phyloP scores from a whole-genome alignment of 176 grass and related monocot species.

The Eleusine coracana region DNA sequence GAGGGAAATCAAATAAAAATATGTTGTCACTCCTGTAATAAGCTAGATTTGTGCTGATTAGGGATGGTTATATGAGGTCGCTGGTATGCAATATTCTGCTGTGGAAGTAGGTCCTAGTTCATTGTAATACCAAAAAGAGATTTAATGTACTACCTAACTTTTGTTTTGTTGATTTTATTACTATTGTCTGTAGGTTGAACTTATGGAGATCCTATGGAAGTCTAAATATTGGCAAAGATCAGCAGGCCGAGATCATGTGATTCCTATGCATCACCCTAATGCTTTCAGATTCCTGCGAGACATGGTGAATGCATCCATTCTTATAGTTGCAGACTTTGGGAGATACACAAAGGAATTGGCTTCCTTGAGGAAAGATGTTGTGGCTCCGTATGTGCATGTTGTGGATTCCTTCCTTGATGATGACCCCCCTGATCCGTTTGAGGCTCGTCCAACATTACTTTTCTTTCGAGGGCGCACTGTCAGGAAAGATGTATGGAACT shows the following conservation, averaged over 20 bases:
- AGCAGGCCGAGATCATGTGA: conserved; percentile 73
- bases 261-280: conserved; percentile 97
- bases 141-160: conserved; percentile 6
- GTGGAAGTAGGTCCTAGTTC: not conserved
- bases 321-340: conserved; percentile 92
- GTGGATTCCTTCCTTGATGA: conserved; percentile 78
- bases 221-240: conserved; percentile 89
- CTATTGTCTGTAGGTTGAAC: conserved; percentile 63
- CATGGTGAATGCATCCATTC: conserved; percentile 90
- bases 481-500: conserved; percentile 91
- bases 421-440: conserved; percentile 67
- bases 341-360: conserved; percentile 73
- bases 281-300: conserved; percentile 88
- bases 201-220: conserved; percentile 79
- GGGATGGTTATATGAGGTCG: not conserved
- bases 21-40: not conserved
- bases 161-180: not conserved
- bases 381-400: conserved; percentile 92
- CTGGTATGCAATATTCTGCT: not conserved
- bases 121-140: conserved; percentile 6
- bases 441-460: conserved; percentile 76
- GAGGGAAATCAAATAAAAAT: not conserved
- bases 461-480: conserved; percentile 92
- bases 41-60: not conserved
- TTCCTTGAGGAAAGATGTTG: conserved; percentile 94